Conservation (phyloP, 2,329 filamentous ascomycete genomes). For the Ascosphaera apis region DNA sequence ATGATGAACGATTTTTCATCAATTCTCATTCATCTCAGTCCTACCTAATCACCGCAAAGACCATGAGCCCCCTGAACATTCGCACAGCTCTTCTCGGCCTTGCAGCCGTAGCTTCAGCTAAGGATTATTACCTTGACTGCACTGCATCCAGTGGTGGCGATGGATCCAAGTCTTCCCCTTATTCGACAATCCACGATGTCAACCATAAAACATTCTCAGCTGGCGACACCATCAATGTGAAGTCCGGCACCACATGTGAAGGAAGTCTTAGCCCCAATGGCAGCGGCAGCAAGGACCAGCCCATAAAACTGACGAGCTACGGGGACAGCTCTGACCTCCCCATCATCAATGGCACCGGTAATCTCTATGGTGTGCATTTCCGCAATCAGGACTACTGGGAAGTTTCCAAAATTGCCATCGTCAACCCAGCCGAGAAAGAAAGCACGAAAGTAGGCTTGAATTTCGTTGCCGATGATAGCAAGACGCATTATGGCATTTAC, state of each 20-base stretch:
- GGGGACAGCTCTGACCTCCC: slow-evolving; percentile 3
- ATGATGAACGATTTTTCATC: too few relatives aligned
- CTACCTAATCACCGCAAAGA: too few relatives aligned
- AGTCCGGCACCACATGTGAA: slow-evolving; percentile 6
- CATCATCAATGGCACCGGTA: slow-evolving; percentile 8
- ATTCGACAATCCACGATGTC: slow-evolving; percentile 6
- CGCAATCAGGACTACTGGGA: slow-evolving; percentile 9
- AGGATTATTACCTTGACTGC: slow-evolving; percentile 7
- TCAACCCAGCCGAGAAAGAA: slow-evolving; percentile 6
- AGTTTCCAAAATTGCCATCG: slow-evolving; percentile 7
- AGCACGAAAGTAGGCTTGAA: slow-evolving; percentile 7
- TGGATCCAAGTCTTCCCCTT: slow-evolving; percentile 6
- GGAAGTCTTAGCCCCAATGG: slow-evolving; percentile 8
- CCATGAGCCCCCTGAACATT: too few relatives aligned
- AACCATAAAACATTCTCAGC: slow-evolving; percentile 6
- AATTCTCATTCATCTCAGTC: too few relatives aligned
- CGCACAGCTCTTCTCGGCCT: too few relatives aligned
- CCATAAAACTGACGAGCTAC: slow-evolving; percentile 8
- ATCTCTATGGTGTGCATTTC: slow-evolving; percentile 6
- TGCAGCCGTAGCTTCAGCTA: neutral
- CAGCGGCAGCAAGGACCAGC: slow-evolving; percentile 4
- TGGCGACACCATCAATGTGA: slow-evolving; percentile 7
- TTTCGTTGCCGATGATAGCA: slow-evolving; percentile 8
- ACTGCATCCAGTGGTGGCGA: slow-evolving; percentile 3
- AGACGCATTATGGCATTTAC: slow-evolving; percentile 7